These are phyloP conservation scores for Clavariopsis aquatica DNA, from an alignment of 495 filamentous ascomycete genomes.

Conservation along the genomic window DNA sequence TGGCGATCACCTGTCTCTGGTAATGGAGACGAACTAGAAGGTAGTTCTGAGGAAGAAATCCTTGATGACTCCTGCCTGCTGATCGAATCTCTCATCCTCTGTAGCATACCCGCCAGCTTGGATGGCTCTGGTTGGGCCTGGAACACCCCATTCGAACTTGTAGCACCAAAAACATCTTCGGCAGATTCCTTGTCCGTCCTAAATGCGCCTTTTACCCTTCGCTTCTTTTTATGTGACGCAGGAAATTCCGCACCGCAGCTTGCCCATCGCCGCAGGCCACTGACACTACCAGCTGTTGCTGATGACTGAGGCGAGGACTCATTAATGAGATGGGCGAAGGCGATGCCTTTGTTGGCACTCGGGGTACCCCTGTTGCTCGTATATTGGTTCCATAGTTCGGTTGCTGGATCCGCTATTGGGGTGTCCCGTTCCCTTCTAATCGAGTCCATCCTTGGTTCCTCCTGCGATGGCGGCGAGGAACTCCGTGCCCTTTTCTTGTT, in stretches of 20 bases:
- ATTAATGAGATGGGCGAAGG: slow-evolving; percentile 43
- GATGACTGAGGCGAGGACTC: slow-evolving; percentile 45
- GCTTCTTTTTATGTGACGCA: slow-evolving; percentile 52
- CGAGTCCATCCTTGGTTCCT: slow-evolving; percentile 51
- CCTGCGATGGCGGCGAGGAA: slow-evolving; percentile 76
- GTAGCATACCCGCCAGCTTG: slow-evolving; percentile 63
- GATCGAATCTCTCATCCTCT: slow-evolving; percentile 66
- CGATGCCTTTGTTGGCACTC: slow-evolving; percentile 29
- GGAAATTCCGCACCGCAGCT: slow-evolving; percentile 75
- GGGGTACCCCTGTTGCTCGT: slow-evolving; percentile 39
- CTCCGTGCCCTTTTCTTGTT: slow-evolving; percentile 73
- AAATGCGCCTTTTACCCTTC: slow-evolving; percentile 46
- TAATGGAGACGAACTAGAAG: slow-evolving; percentile 60
- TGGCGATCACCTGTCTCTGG: slow-evolving; percentile 47
- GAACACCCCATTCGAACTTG: slow-evolving; percentile 44
- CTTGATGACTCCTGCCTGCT: slow-evolving; percentile 37
- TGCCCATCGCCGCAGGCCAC: slow-evolving; percentile 45
- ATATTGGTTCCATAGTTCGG: slow-evolving; percentile 86
- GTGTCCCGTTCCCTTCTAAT: slow-evolving; percentile 63
- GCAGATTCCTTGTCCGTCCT: slow-evolving; percentile 25
- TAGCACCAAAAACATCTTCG: slow-evolving; percentile 53
- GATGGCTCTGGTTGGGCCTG: slow-evolving; percentile 54
- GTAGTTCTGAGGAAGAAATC: slow-evolving; percentile 25
- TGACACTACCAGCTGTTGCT: slow-evolving; percentile 40
- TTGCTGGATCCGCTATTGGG: slow-evolving; percentile 76